Conservation (phyloP, 371 early-diverging fungal species). For the Paraphysoderma sedebokerense region DNA sequence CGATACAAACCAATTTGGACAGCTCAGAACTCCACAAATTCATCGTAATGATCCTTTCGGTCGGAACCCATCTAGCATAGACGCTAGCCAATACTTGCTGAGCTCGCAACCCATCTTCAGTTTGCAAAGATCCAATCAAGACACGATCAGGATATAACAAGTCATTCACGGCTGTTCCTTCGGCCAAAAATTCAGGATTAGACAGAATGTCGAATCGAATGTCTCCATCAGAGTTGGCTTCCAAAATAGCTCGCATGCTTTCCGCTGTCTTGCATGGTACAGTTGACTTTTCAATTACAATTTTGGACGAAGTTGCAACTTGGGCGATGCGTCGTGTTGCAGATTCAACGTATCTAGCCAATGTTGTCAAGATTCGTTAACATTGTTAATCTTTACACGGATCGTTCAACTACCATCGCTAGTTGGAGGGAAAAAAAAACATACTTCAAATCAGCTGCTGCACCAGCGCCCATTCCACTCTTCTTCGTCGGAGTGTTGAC, state of each 20-base stretch:
- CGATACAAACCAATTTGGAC: conserved; percentile 53
- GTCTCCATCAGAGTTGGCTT: conserved; percentile 51
- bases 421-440: conserved; percentile 10
- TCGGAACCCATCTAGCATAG: conserved; percentile 65
- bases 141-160: conserved; percentile 81
- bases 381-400: conserved; percentile 2
- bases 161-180: conserved; percentile 81
- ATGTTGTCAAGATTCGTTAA: background rate
- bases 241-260: conserved; percentile 70
- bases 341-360: conserved; percentile 52
- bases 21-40: conserved; percentile 90
- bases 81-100: conserved; percentile 55
- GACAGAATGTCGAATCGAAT: conserved; percentile 76
- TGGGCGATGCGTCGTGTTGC: conserved; percentile 80
- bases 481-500: conserved; percentile 82
- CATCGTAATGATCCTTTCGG: conserved; percentile 72
- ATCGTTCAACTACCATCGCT: background rate
- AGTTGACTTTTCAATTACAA: conserved; percentile 88
- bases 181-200: conserved; percentile 93
- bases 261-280: conserved; percentile 91
- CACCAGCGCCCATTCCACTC: conserved; percentile 57
- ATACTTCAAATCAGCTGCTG: conserved; percentile 72
- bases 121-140: conserved; percentile 74
- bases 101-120: conserved; percentile 53
- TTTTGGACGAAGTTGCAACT: conserved; percentile 62